Percentiles rank a stretch among this genome's conserved stretches.
These are phyloP conservation scores for Mallotus repandus DNA, from an alignment of 441 rosid genomes.

Conservation along the genomic window DNA sequence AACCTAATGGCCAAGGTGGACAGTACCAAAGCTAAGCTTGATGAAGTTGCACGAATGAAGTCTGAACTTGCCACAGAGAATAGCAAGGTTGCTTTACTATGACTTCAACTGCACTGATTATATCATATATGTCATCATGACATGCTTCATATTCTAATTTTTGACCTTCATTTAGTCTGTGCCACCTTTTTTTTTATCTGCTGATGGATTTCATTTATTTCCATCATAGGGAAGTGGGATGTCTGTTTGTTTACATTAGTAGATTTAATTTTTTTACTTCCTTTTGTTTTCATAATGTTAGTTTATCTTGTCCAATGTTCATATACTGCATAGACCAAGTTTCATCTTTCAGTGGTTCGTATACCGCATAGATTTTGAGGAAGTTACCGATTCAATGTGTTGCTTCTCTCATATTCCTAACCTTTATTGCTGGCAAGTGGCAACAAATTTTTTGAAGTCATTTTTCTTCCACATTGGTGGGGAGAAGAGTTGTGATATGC, in stretches of 20 bases:
- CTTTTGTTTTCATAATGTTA: not conserved
- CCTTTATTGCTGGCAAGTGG: not conserved
- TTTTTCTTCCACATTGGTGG: not conserved
- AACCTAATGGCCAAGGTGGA: slow-evolving; percentile 38
- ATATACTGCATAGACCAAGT: slow-evolving; percentile 1
- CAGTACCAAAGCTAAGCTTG: slow-evolving; percentile 51
- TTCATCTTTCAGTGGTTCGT: not conserved
- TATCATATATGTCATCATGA: not conserved
- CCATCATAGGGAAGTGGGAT: not conserved
- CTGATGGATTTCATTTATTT: not conserved
- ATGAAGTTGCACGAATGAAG: slow-evolving; percentile 41
- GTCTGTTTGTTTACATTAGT: not conserved
- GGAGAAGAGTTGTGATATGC: not conserved
- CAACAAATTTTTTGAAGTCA: not conserved
- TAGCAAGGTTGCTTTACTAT: slow-evolving; percentile 40
- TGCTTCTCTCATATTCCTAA: not conserved
- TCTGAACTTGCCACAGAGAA: slow-evolving; percentile 41
- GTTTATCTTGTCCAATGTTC: not conserved
- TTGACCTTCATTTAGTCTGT: not conserved
- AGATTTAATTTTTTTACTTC: not conserved
- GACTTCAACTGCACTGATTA: slow-evolving; percentile 2
- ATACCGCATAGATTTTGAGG: not conserved
- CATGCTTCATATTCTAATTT: not conserved
- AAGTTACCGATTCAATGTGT: not conserved
- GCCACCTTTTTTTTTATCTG: not conserved